phyloP scores from a whole-genome alignment of 2,329 filamentous ascomycete species.

The Talaromyces sp. region DNA sequence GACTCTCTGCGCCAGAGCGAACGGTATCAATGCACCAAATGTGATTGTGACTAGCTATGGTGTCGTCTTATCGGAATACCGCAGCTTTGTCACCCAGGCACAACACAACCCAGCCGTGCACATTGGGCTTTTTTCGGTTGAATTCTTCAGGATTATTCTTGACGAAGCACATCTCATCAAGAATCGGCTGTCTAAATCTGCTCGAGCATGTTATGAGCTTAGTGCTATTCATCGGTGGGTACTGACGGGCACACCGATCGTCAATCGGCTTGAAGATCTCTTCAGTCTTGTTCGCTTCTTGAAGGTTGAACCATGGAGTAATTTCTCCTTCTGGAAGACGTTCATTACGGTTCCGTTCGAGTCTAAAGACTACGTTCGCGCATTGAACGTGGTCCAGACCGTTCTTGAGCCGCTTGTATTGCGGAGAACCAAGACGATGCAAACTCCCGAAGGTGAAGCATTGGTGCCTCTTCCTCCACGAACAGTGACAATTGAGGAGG shows the following conservation, averaged over 20 bases:
- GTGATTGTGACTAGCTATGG: slow-evolving; percentile 95
- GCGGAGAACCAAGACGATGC: slow-evolving; percentile 96
- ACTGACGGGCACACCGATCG: slow-evolving; percentile 91
- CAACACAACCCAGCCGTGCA: slow-evolving; percentile 60
- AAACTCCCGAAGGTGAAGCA: slow-evolving; percentile 78
- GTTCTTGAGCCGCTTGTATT: slow-evolving; percentile 95
- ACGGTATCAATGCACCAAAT: slow-evolving; percentile 74
- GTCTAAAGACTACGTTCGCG: slow-evolving; percentile 88
- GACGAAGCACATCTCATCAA: slow-evolving; percentile 97
- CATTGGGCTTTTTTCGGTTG: slow-evolving; percentile 81
- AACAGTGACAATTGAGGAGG: slow-evolving; percentile 77
- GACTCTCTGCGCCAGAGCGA: slow-evolving; percentile 72
- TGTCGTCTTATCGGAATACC: slow-evolving; percentile 84
- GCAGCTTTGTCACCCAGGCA: slow-evolving; percentile 57
- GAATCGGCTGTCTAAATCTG: slow-evolving; percentile 83
- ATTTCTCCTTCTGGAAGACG: slow-evolving; percentile 98
- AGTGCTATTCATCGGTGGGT: slow-evolving; percentile 85
- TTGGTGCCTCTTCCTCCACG: slow-evolving; percentile 80
- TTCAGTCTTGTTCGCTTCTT: slow-evolving; percentile 92
- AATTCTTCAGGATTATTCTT: slow-evolving; percentile 92
- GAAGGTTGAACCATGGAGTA: slow-evolving; percentile 94
- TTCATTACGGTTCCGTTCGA: slow-evolving; percentile 98
- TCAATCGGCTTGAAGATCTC: slow-evolving; percentile 91
- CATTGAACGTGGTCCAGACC: slow-evolving; percentile 94
- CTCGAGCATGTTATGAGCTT: slow-evolving; percentile 90